phyloP scores from a whole-genome alignment of 2,329 filamentous ascomycete species.

The Scytalidium lignicola region DNA sequence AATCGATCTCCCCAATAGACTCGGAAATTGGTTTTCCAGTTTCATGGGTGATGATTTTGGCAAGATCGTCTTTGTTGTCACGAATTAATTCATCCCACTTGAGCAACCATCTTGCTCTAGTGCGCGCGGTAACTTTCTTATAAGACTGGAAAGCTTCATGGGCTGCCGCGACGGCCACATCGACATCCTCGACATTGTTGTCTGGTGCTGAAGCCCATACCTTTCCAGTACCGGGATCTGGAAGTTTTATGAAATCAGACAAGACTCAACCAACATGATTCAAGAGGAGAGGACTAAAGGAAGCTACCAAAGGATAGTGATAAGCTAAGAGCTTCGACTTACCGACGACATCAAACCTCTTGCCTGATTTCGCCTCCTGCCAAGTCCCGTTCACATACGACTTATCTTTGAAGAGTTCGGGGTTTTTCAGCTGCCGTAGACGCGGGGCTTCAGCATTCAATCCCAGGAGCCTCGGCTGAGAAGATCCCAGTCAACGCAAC shows the following conservation, averaged over 20 bases:
- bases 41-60: slow-evolving; percentile 56
- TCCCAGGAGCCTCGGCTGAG: background rate
- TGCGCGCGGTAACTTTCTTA: slow-evolving; percentile 53
- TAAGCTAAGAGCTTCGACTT: background rate
- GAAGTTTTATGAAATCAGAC: background rate
- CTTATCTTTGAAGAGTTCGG: slow-evolving; percentile 47
- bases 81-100: slow-evolving; percentile 62
- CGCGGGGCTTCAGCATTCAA: slow-evolving; percentile 17
- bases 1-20: slow-evolving; percentile 47
- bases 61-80: slow-evolving; percentile 56
- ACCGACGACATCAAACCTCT: slow-evolving; percentile 45
- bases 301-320: background rate
- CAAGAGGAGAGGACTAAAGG: too few species aligned
- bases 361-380: slow-evolving; percentile 50
- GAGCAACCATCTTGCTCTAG: slow-evolving; percentile 55
- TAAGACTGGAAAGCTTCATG: slow-evolving; percentile 57
- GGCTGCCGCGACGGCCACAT: slow-evolving; percentile 52
- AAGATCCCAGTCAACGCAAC: background rate
- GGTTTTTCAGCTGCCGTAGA: slow-evolving; percentile 51
- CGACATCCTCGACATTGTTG: slow-evolving; percentile 51
- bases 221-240: slow-evolving; percentile 41
- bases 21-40: slow-evolving; percentile 49
- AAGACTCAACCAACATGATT: background rate
- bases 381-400: slow-evolving; percentile 51
- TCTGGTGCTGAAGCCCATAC: slow-evolving; percentile 37